A percentile compares a stretch with the other conserved stretches of the same genome.
Evolutionary conservation across 78 protist genomes (phyloP).

Genomic region (Dictyostelium firmibasis): DNA sequence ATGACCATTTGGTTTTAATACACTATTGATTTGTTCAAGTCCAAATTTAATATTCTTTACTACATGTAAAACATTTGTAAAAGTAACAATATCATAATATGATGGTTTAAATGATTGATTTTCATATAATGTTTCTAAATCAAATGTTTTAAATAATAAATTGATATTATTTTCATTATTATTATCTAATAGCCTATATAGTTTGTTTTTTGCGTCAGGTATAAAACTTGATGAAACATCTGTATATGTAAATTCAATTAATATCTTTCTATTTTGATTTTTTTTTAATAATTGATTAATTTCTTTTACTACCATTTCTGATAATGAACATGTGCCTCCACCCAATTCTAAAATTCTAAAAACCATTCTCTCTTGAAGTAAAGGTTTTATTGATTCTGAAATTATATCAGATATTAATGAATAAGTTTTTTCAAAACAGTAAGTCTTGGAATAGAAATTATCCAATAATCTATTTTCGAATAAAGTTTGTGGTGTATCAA

Average conservation of each 20-base stretch:
- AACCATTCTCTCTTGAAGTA: not conserved
- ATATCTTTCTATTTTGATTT: not conserved
- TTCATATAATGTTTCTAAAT: not conserved
- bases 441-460: not conserved
- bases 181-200: too few relatives aligned
- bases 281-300: not conserved
- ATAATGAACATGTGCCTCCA: not conserved
- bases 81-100: conserved; percentile 3
- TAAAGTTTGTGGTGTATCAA: not conserved
- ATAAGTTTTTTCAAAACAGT: not conserved
- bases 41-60: not conserved
- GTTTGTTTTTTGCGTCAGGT: not conserved
- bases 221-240: not conserved
- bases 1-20: conserved; percentile 16
- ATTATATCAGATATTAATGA: not conserved
- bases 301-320: not conserved
- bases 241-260: not conserved
- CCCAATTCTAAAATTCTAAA: not conserved
- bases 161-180: not conserved
- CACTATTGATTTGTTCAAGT: not conserved
- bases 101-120: not conserved
- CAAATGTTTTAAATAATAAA: not conserved
- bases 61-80: conserved; percentile 20
- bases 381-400: not conserved
- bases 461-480: not conserved